A percentile compares a stretch with the other conserved stretches of the same genome.
These are phyloP conservation scores for Colletotrichum scovillei DNA, from an alignment of 2,329 filamentous ascomycete genomes.

Conservation along the genomic window DNA sequence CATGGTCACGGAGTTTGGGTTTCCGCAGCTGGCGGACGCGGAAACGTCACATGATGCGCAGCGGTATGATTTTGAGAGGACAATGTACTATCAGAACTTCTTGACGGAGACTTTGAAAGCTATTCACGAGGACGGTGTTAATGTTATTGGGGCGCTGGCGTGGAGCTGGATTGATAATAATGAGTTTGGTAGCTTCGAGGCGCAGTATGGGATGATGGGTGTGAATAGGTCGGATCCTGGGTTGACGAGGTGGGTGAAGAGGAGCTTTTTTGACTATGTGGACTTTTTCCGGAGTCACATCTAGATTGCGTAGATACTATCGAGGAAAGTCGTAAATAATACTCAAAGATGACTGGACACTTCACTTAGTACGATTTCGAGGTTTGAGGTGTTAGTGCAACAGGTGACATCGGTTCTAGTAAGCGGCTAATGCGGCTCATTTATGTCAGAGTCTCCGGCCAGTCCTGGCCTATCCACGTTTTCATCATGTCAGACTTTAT, in stretches of 20 bases:
- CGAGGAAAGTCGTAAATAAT: not conserved
- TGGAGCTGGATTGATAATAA: constrained; percentile 66
- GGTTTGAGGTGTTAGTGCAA: too few relatives aligned
- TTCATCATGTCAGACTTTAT: too few relatives aligned
- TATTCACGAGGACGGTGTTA: constrained; percentile 66
- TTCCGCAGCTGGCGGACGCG: constrained; percentile 62
- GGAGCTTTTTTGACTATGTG: constrained; percentile 68
- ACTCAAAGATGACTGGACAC: not conserved
- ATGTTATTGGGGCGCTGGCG: constrained; percentile 64
- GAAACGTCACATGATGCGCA: constrained; percentile 54
- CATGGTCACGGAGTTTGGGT: constrained; percentile 67
- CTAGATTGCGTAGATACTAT: not conserved
- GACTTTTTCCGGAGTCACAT: constrained; percentile 54
- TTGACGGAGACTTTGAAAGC: constrained; percentile 65
- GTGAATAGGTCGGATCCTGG: constrained; percentile 61
- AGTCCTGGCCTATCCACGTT: too few relatives aligned
- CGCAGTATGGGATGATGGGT: constrained; percentile 66
- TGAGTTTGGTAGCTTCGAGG: constrained; percentile 67
- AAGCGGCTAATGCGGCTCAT: not conserved
- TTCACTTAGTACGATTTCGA: too few relatives aligned
- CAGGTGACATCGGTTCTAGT: not conserved
- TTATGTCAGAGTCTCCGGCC: too few relatives aligned
- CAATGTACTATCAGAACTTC: constrained; percentile 65
- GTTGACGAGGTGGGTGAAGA: constrained; percentile 63
- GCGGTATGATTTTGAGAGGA: constrained; percentile 63